Base-by-base conservation (phyloP, 305 asterid genomes). In the Fraxinus latifolia region DNA sequence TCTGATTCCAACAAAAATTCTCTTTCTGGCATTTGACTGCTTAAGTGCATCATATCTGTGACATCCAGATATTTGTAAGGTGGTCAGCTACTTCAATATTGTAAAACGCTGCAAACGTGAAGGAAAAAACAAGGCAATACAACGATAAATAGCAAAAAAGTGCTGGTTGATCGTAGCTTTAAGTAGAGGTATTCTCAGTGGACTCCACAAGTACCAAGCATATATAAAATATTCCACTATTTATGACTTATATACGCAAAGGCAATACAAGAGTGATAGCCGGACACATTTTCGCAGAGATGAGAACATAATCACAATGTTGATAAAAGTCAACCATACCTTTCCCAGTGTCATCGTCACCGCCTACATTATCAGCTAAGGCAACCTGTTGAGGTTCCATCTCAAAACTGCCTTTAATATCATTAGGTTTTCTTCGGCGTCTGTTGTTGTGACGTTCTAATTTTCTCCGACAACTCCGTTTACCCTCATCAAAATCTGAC, bases 391-490 rank as follows among this genome's bases (percentile, higher is more conserved):
- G 90, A 84, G 88, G 80, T 78, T 91, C 94, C 86, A 83, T 88
- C 21, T 85, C 94, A n/a, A 77, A 42, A 50, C 81, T 84, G 14
- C 82, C 90, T 86, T 87, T 92, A 74, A 91, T 76, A 81, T 89
- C 94, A 36, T 87, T 85, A 37, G 93, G 86, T 85, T 92, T 93
- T 84, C 94, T 91, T 84, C 97, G 84, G 12, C 97, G 94, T 76
- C 98, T 87, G 81, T 89, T 87, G 78, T 95, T 95, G 83, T 95
- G 98, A 37, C 90, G 92, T 84, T 91, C 95, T 88, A 95, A 87
- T 85, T 95, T 95, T 90, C 96, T 88, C 55, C 98, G 90, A 82
- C 98, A 95, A 86, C 98, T 95, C n/a, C 98, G 94, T 76, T 92
- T 95, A 81, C 97, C 97, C 89, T 93, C 98, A 39, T 95, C 98